Conservation (phyloP, 139 green algal genomes). For the Penium margaritaceum region DNA sequence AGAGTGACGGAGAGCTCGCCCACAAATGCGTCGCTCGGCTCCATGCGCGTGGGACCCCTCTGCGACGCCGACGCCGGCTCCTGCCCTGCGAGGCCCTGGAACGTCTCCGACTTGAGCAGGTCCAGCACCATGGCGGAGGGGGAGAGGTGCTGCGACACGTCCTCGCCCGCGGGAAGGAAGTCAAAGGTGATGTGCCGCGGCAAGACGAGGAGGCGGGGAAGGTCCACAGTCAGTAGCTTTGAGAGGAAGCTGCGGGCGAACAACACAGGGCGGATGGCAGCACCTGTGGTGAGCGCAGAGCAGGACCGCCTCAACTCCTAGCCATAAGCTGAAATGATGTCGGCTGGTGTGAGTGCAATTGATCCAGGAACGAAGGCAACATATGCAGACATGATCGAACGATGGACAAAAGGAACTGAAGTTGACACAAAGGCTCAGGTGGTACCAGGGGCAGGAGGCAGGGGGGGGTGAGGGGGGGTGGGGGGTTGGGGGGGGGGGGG, state of each 20-base stretch:
- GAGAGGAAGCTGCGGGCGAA: constrained; percentile 38
- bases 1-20: constrained; percentile 39
- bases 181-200: constrained; percentile 47
- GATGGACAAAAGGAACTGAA: too few species aligned
- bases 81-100: constrained; percentile 1
- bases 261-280: too few species aligned
- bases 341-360: too few species aligned
- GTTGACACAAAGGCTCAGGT: too few species aligned
- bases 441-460: too few species aligned
- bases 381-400: too few species aligned
- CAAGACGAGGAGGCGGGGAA: constrained; percentile 46
- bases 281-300: too few species aligned
- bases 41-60: neutral
- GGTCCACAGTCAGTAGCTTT: constrained; percentile 48
- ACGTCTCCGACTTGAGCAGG: constrained; percentile 29
- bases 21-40: constrained; percentile 30
- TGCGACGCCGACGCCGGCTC: neutral
- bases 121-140: constrained; percentile 18
- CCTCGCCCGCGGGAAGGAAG: constrained; percentile 30
- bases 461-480: too few species aligned
- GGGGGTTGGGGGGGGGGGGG: too few species aligned
- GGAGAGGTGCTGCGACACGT: neutral
- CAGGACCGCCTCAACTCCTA: too few species aligned
- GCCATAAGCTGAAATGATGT: too few species aligned
- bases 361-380: too few species aligned